A percentile compares a stretch with the other conserved stretches of the same genome.
Evolutionary conservation across 2,329 filamentous ascomycete species (phyloP).

Genomic region (Stachybotrys elegans): DNA sequence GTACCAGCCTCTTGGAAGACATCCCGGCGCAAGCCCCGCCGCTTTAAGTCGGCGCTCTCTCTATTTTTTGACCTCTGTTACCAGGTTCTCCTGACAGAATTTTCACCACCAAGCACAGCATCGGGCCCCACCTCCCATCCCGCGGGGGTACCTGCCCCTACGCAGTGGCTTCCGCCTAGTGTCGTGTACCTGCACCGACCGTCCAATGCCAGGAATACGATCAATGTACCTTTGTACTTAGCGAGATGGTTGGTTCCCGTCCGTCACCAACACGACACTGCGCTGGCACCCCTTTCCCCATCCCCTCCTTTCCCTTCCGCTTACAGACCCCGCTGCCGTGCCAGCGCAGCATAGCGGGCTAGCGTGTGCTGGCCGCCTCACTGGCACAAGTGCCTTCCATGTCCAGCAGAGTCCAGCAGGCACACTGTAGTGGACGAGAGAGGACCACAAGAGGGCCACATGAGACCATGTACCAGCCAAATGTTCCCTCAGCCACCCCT

Average conservation of each 20-base stretch:
- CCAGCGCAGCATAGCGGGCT: conserved; percentile 2
- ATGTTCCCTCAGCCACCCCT: conserved; percentile 24
- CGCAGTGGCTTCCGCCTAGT: no score
- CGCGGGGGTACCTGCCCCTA: neutral
- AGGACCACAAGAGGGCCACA: conserved; percentile 1
- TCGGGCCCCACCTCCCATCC: neutral
- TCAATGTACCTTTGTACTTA: no score
- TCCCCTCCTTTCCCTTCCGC: neutral
- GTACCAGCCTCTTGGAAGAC: no score
- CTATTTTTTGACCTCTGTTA: no score
- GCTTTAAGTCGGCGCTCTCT: conserved; percentile 17
- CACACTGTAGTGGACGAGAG: no score
- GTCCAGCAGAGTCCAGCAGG: no score
- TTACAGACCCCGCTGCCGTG: neutral
- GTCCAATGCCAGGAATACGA: no score
- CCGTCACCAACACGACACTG: no score
- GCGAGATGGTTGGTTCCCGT: no score
- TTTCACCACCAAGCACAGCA: conserved; percentile 14
- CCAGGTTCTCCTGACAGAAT: conserved; percentile 27
- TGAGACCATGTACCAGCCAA: conserved; percentile 10
- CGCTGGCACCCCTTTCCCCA: conserved; percentile 1
- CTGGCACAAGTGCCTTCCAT: neutral
- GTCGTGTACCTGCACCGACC: no score
- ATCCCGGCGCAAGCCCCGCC: conserved; percentile 8
- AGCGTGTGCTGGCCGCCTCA: conserved; percentile 1